Evolutionary conservation across 441 rosid species (phyloP).

Genomic region (Raphanus hybrid): DNA sequence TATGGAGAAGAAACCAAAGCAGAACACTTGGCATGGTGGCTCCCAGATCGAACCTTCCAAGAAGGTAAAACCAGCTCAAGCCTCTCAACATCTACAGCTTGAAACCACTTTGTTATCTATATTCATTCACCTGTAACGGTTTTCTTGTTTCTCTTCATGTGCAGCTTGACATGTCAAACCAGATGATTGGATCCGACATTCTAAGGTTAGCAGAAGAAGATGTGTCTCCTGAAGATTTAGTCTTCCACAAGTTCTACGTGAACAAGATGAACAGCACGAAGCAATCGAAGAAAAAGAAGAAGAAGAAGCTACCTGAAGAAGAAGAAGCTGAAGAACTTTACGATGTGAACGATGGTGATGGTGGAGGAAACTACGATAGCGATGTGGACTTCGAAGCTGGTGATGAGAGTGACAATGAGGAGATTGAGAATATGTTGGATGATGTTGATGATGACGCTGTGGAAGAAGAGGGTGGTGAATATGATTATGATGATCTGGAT

Average conservation of each 20-base stretch:
- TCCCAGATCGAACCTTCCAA: conserved; percentile 97
- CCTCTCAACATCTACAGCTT: conserved; percentile 14
- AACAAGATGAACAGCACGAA: conserved; percentile 75
- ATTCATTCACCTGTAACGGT: conserved; percentile 21
- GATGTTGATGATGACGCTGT: conserved; percentile 59
- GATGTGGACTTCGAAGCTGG: conserved; percentile 62
- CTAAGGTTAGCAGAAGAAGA: conserved; percentile 83
- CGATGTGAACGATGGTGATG: conserved; percentile 60
- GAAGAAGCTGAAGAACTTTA: conserved; percentile 78
- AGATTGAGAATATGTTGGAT: conserved; percentile 82
- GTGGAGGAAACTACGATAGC: conserved; percentile 40
- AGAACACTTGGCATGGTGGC: conserved; percentile 91
- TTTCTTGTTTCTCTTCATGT: conserved; percentile 31
- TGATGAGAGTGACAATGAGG: conserved; percentile 91
- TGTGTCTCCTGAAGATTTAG: conserved; percentile 89
- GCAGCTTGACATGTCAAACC: conserved; percentile 84
- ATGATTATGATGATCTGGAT: conserved; percentile 83
- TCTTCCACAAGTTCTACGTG: conserved; percentile 86
- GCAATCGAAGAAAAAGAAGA: conserved; percentile 80
- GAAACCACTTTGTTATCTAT: neutral
- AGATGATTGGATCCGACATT: conserved; percentile 79
- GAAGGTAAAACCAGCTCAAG: conserved; percentile 54
- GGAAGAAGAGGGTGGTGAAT: conserved; percentile 64
- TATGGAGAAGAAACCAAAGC: conserved; percentile 97
- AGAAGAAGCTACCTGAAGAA: conserved; percentile 73